Percentiles rank a stretch among this genome's conserved stretches.
Evolutionary conservation across 2,329 filamentous ascomycete genomes (phyloP).

Genomic region (Hymenoscyphus salicellus): DNA sequence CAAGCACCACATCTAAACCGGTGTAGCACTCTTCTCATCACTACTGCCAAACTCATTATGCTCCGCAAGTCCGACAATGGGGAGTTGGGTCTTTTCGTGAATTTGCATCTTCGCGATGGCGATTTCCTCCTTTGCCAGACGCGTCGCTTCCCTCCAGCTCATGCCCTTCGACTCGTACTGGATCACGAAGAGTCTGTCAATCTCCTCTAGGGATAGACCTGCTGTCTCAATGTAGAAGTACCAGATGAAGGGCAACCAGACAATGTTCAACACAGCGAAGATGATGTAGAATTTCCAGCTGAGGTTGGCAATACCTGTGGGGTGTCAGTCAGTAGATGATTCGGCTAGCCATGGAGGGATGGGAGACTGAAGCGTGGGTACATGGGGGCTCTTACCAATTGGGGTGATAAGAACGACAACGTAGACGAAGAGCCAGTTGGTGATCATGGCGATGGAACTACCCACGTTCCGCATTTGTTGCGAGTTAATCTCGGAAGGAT

Average conservation of each 20-base stretch:
- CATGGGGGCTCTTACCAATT: constrained; percentile 12
- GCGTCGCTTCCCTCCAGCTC: not conserved
- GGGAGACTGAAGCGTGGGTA: not conserved
- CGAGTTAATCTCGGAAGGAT: constrained; percentile 39
- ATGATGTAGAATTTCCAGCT: constrained; percentile 41
- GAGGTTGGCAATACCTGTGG: constrained; percentile 39
- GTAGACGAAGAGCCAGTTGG: constrained; percentile 46
- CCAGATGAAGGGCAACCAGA: constrained; percentile 44
- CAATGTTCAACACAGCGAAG: constrained; percentile 35
- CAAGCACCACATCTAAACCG: too few relatives aligned
- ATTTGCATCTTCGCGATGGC: not conserved
- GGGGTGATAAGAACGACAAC: constrained; percentile 41
- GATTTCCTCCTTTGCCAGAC: not conserved
- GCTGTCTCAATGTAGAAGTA: constrained; percentile 53
- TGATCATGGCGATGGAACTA: constrained; percentile 36
- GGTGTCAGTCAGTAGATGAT: constrained; percentile 18
- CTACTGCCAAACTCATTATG: too few relatives aligned
- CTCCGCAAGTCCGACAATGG: too few relatives aligned
- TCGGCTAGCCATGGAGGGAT: not conserved
- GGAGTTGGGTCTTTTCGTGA: too few relatives aligned
- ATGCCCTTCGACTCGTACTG: not conserved
- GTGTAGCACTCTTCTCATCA: too few relatives aligned
- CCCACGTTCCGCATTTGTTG: constrained; percentile 37
- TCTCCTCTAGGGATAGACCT: constrained; percentile 49
- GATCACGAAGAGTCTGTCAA: constrained; percentile 46